Evolutionary conservation across 257 asterid genomes (phyloP).

Genomic region (Ehretia macrophylla): DNA sequence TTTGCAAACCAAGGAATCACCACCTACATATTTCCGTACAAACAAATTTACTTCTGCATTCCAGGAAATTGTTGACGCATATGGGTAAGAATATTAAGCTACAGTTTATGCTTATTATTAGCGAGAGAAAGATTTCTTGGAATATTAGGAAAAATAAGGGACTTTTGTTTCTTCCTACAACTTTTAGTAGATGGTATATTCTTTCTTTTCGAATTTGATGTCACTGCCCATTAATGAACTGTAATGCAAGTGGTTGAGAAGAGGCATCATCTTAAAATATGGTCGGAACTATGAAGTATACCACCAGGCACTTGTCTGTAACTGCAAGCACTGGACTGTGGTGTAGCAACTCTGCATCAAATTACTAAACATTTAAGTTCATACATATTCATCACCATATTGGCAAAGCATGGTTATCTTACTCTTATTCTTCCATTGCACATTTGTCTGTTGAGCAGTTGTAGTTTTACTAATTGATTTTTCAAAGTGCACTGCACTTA

Average conservation of each 20-base stretch:
- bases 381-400: background rate
- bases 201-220: no score
- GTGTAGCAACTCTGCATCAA: no score
- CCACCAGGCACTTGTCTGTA: no score
- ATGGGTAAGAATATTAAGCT: slow-evolving; percentile 57
- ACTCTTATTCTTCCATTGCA: slow-evolving; percentile 1
- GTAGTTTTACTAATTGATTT: no score
- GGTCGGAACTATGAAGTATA: background rate
- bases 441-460: background rate
- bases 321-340: no score
- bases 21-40: slow-evolving; percentile 61
- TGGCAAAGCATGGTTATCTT: background rate
- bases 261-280: background rate
- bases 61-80: slow-evolving; percentile 67
- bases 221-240: background rate
- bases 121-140: no score
- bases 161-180: no score
- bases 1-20: slow-evolving; percentile 50
- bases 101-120: background rate
- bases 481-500: background rate
- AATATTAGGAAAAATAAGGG: no score
- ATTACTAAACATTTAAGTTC: no score
- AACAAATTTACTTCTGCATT: slow-evolving; percentile 52
- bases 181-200: no score
- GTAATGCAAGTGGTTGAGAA: no score